Evolutionary conservation across 1,139 yeast species (phyloP).

Genomic region (Groenewaldozyma auringiensis): DNA sequence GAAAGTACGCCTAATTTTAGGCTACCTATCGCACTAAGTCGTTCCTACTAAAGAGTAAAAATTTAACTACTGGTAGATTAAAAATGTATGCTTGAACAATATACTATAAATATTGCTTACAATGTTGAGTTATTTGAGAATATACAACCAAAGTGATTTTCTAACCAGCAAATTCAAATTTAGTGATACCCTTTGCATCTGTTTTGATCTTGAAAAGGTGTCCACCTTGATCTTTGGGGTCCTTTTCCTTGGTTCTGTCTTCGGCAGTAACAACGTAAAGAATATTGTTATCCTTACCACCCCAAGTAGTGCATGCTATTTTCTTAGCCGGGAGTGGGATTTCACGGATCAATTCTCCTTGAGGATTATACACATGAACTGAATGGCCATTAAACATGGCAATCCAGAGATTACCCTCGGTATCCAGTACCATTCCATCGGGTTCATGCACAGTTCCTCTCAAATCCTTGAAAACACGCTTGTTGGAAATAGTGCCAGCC

Average conservation of each 20-base stretch:
- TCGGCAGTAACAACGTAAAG: constrained; percentile 63
- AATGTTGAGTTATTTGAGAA: too few relatives aligned
- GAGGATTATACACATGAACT: constrained; percentile 41
- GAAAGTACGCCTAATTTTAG: too few relatives aligned
- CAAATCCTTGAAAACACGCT: constrained; percentile 35
- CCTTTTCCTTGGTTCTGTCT: constrained; percentile 39
- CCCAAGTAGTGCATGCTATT: constrained; percentile 62
- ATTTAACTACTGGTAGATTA: too few relatives aligned
- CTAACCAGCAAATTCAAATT: constrained; percentile 26
- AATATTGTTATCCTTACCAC: constrained; percentile 52
- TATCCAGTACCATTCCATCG: constrained; percentile 67
- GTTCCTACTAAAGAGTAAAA: too few relatives aligned
- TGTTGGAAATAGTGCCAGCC: constrained; percentile 41
- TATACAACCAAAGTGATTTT: not conserved
- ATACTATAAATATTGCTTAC: too few relatives aligned
- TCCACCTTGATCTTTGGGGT: constrained; percentile 49
- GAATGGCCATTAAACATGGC: constrained; percentile 45
- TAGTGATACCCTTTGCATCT: constrained; percentile 28
- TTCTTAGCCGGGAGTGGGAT: constrained; percentile 51
- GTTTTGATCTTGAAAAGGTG: constrained; percentile 37
- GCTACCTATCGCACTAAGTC: too few relatives aligned
- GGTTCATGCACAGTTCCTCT: constrained; percentile 48
- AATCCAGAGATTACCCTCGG: constrained; percentile 50
- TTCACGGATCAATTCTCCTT: constrained; percentile 46
- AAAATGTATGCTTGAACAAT: too few relatives aligned